Evolutionary conservation across 202 grass and related monocot genomes (phyloP).

Genomic region (Saccharum hybrid): DNA sequence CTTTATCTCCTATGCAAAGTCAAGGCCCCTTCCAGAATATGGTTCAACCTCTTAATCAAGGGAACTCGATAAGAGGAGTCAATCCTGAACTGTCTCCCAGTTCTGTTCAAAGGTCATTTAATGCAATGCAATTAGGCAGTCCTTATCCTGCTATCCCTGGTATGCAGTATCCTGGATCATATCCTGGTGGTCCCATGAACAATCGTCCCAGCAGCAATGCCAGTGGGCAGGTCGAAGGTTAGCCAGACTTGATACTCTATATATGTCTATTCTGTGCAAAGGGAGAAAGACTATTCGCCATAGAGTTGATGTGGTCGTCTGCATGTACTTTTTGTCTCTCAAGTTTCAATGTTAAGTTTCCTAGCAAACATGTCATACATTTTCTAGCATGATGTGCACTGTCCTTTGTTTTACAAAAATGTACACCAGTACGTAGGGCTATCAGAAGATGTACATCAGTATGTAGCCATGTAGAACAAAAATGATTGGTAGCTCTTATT

Average conservation of each 20-base stretch:
- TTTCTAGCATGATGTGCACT: not conserved
- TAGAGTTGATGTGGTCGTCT: constrained; percentile 5
- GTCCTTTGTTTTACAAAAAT: not conserved
- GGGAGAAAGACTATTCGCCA: not conserved
- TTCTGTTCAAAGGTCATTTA: constrained; percentile 67
- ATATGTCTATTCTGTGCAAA: constrained; percentile 2
- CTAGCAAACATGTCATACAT: not conserved
- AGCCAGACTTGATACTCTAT: constrained; percentile 28
- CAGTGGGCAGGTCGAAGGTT: constrained; percentile 81
- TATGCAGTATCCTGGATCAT: constrained; percentile 76
- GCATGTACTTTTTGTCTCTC: not conserved
- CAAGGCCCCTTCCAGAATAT: constrained; percentile 79
- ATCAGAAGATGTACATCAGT: not conserved
- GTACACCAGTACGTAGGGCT: not conserved
- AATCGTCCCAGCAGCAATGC: constrained; percentile 54
- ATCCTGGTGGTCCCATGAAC: constrained; percentile 54
- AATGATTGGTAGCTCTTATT: constrained; percentile 11
- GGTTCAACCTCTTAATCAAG: constrained; percentile 72
- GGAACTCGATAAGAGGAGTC: constrained; percentile 58
- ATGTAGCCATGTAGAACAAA: not conserved
- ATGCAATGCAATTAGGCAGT: constrained; percentile 69
- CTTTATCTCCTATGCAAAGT: constrained; percentile 90
- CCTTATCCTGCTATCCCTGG: constrained; percentile 70
- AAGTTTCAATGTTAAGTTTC: not conserved
- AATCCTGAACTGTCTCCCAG: constrained; percentile 73